These are phyloP conservation scores for Heterobasidion annosum DNA, from an alignment of 1,284 basidiomycete species.

Conservation along the genomic window DNA sequence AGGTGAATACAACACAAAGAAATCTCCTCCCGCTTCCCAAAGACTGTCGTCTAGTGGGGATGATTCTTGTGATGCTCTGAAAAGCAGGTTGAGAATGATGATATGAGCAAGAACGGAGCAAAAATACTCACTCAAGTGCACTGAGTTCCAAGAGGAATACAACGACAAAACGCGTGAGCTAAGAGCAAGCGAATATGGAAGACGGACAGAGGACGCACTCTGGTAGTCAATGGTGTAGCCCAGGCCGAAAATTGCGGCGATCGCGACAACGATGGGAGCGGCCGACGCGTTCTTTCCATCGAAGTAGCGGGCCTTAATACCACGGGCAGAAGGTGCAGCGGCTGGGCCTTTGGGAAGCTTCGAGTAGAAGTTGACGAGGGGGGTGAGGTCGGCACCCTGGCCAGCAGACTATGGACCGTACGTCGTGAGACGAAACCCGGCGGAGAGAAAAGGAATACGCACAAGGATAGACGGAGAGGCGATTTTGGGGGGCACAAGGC, in stretches of 20 bases:
- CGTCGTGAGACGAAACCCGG: not conserved
- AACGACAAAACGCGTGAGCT: not conserved
- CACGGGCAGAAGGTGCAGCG: constrained; percentile 49
- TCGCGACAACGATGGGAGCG: constrained; percentile 62
- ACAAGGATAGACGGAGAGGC: constrained; percentile 86
- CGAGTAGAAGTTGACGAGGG: constrained; percentile 91
- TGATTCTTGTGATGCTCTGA: constrained; percentile 86
- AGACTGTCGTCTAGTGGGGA: constrained; percentile 42
- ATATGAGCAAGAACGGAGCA: not conserved
- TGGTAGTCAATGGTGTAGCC: constrained; percentile 91
- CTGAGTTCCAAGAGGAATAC: constrained; percentile 24
- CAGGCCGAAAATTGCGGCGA: constrained; percentile 71
- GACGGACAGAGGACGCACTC: constrained; percentile 49
- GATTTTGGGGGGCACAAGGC: constrained; percentile 90
- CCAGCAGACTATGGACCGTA: constrained; percentile 53
- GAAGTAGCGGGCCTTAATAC: constrained; percentile 76
- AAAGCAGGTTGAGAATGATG: constrained; percentile 15
- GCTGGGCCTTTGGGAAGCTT: constrained; percentile 79
- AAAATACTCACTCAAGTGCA: constrained; percentile 64
- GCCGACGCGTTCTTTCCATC: constrained; percentile 81
- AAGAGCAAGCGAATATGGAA: constrained; percentile 4
- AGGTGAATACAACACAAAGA: too few relatives aligned
- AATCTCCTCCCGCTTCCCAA: not conserved
- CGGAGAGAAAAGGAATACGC: constrained; percentile 22
- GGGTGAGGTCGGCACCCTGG: constrained; percentile 69